These are phyloP conservation scores for Kwoniella shivajii DNA, from an alignment of 1,284 basidiomycete species.

Conservation along the genomic window DNA sequence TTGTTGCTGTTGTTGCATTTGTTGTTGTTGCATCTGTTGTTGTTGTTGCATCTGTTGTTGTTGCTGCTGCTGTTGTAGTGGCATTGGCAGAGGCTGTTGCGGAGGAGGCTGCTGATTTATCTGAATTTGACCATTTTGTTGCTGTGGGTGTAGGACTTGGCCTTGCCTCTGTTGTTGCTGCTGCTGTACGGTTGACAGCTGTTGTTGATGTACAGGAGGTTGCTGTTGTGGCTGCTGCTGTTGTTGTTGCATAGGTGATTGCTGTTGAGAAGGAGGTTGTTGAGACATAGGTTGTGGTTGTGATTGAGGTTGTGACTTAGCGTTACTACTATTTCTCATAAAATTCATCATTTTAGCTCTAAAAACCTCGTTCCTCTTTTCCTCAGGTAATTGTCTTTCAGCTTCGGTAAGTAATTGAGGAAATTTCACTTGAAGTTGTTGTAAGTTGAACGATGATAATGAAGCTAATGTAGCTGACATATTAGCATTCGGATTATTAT, in stretches of 20 bases:
- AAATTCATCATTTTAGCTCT: conserved; percentile 16
- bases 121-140: too few relatives aligned
- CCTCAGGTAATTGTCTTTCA: conserved; percentile 35
- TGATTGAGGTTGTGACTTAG: neutral
- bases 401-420: conserved; percentile 34
- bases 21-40: conserved; percentile 15
- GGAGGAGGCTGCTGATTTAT: too few relatives aligned
- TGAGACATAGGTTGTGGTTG: neutral
- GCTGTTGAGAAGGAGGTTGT: conserved; percentile 6
- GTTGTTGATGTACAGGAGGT: conserved; percentile 12
- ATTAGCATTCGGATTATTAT: neutral
- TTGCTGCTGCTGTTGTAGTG: conserved; percentile 16
- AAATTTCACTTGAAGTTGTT: conserved; percentile 17
- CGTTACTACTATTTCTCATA: conserved; percentile 9
- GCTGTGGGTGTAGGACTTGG: neutral
- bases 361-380: conserved; percentile 21
- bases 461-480: conserved; percentile 3
- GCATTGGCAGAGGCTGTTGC: too few relatives aligned
- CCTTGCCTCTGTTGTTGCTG: neutral
- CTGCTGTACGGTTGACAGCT: too few relatives aligned
- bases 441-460: conserved; percentile 9
- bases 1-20: conserved; percentile 10
- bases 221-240: neutral
- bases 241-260: conserved; percentile 2
- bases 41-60: conserved; percentile 18